These are phyloP conservation scores for Alternaria conjuncta DNA, from an alignment of 2,329 filamentous ascomycete genomes.

Conservation along the genomic window DNA sequence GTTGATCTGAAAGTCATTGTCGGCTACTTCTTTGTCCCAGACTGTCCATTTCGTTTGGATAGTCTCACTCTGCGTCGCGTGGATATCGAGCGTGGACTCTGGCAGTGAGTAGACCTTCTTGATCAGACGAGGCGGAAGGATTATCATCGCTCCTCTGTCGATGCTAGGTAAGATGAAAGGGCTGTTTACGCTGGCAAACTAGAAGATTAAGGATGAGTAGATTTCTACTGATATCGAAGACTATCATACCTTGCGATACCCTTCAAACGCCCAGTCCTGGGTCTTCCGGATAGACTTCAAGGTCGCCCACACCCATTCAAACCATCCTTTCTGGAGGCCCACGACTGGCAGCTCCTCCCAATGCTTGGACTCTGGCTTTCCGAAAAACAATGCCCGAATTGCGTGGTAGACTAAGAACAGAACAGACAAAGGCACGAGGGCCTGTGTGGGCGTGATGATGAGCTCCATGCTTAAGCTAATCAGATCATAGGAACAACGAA, in stretches of 20 bases:
- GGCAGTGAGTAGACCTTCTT: conserved; percentile 20
- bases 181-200: conserved; percentile 14
- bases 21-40: conserved; percentile 18
- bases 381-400: conserved; percentile 13
- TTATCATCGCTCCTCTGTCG: conserved; percentile 21
- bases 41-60: conserved; percentile 26
- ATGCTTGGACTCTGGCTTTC: conserved; percentile 15
- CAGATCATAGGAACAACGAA: background rate
- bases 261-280: conserved; percentile 21
- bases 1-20: conserved; percentile 24
- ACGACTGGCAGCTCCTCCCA: conserved; percentile 16
- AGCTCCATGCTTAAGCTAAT: conserved; percentile 12
- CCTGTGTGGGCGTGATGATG: conserved; percentile 20
- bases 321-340: conserved; percentile 16
- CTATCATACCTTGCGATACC: conserved; percentile 17
- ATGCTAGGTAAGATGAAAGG: conserved; percentile 21
- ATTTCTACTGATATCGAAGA: background rate
- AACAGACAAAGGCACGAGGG: conserved; percentile 16
- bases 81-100: conserved; percentile 17
- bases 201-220: background rate
- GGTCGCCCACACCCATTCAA: conserved; percentile 18
- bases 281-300: conserved; percentile 17
- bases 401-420: conserved; percentile 17
- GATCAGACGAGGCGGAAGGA: conserved; percentile 20
- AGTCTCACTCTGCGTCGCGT: conserved; percentile 19